These are phyloP conservation scores for Talaromyces wortmannii DNA, from an alignment of 495 filamentous ascomycete genomes.

Conservation along the genomic window DNA sequence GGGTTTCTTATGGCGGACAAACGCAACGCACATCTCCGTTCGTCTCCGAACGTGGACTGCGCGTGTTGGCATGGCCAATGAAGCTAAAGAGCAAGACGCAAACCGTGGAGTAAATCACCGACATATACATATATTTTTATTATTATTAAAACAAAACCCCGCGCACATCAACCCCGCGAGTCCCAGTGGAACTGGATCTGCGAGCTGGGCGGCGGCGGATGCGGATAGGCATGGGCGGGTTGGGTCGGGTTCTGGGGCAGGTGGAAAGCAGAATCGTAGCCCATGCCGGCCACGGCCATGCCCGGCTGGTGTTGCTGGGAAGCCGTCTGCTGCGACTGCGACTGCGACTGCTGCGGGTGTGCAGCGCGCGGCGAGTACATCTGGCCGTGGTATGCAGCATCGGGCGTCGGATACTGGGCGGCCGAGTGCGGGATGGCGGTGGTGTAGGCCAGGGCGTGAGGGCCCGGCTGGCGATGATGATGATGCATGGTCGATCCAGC, in stretches of 20 bases:
- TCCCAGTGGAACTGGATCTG: slow-evolving; percentile 4
- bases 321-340: too few species aligned
- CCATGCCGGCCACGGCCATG: slow-evolving; percentile 1
- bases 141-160: too few species aligned
- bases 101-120: too few species aligned
- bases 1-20: background rate
- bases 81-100: too few species aligned
- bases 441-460: background rate
- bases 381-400: background rate
- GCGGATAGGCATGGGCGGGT: background rate
- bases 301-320: background rate
- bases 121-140: too few species aligned
- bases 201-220: background rate
- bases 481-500: slow-evolving; percentile 1
- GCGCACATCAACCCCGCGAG: background rate
- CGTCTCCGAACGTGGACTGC: background rate
- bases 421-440: background rate
- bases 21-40: background rate
- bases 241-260: background rate
- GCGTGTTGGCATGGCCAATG: too few species aligned
- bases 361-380: background rate
- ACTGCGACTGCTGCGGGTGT: too few species aligned
- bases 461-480: background rate
- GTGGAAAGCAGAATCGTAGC: slow-evolving; percentile 1
- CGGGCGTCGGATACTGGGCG: background rate